Percentiles rank a stretch among this genome's conserved stretches.
phyloP scores from a whole-genome alignment of 129 eudicot species.

The Silybum marianum region DNA sequence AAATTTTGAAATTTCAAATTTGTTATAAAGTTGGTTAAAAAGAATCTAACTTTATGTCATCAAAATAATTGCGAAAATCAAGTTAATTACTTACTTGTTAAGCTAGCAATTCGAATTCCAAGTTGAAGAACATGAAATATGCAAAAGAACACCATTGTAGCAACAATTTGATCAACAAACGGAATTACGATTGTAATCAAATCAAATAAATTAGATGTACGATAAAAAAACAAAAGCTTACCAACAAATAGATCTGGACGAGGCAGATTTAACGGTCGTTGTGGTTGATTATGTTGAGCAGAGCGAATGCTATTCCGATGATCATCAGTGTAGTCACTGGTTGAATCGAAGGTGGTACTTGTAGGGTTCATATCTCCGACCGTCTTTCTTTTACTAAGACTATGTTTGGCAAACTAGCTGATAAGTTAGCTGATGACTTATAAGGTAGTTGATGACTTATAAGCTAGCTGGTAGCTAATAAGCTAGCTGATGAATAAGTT shows the following conservation, averaged over 20 bases:
- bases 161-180: background rate
- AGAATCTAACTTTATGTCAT: too few species aligned
- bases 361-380: background rate
- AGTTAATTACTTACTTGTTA: background rate
- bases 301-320: background rate
- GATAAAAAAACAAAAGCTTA: background rate
- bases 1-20: too few species aligned
- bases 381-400: background rate
- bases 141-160: too few species aligned
- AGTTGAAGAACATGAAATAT: background rate
- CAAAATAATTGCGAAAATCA: too few species aligned
- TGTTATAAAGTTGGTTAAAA: too few species aligned
- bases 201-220: background rate
- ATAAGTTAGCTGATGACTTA: too few species aligned
- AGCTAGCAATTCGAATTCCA: background rate
- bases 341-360: background rate
- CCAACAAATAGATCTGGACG: slow-evolving; percentile 17
- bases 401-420: too few species aligned
- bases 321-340: background rate
- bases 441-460: too few species aligned
- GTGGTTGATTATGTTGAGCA: background rate
- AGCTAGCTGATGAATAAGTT: too few species aligned
- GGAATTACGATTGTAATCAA: background rate
- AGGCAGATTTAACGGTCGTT: slow-evolving; percentile 7
- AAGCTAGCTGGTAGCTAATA: too few species aligned